Conservation (phyloP, 495 filamentous ascomycete species). For the Neurospora sp. region DNA sequence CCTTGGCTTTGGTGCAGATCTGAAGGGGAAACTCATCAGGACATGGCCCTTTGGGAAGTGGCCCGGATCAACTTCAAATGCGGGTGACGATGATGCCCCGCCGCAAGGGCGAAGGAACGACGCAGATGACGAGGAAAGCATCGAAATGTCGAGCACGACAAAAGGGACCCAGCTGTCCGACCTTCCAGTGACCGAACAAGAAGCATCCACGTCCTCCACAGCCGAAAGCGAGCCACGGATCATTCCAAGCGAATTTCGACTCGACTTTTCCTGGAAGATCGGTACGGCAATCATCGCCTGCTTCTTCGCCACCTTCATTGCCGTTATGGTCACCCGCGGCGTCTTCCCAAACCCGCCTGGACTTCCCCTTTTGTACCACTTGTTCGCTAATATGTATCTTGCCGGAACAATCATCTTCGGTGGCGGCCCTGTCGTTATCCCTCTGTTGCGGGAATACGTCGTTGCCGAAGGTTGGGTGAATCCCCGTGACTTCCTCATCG, state of each 20-base stretch:
- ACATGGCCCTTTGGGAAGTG: neutral
- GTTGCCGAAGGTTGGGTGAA: slow-evolving; percentile 74
- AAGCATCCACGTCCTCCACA: slow-evolving; percentile 1
- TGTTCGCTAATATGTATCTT: slow-evolving; percentile 76
- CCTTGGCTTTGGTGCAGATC: neutral
- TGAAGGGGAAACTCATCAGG: neutral
- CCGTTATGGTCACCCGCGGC: slow-evolving; percentile 49
- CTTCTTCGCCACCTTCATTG: slow-evolving; percentile 53
- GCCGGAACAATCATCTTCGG: slow-evolving; percentile 88
- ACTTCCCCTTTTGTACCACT: slow-evolving; percentile 42
- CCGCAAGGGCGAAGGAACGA: neutral
- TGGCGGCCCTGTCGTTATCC: slow-evolving; percentile 79
- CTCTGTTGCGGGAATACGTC: slow-evolving; percentile 67
- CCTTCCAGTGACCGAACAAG: slow-evolving; percentile 10
- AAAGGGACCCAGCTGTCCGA: neutral
- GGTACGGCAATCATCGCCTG: slow-evolving; percentile 37
- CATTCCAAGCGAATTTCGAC: slow-evolving; percentile 28
- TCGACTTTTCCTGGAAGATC: slow-evolving; percentile 34
- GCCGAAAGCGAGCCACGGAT: slow-evolving; percentile 27
- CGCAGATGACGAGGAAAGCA: slow-evolving; percentile 2
- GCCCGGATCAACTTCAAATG: neutral
- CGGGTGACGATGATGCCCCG: neutral
- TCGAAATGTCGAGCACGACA: neutral
- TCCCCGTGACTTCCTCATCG: slow-evolving; percentile 70
- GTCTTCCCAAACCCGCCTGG: slow-evolving; percentile 24